Percentiles rank a stretch among this genome's conserved stretches.
phyloP scores from a whole-genome alignment of 2,329 filamentous ascomycete genomes.

The Lasiodiplodia theobromae region DNA sequence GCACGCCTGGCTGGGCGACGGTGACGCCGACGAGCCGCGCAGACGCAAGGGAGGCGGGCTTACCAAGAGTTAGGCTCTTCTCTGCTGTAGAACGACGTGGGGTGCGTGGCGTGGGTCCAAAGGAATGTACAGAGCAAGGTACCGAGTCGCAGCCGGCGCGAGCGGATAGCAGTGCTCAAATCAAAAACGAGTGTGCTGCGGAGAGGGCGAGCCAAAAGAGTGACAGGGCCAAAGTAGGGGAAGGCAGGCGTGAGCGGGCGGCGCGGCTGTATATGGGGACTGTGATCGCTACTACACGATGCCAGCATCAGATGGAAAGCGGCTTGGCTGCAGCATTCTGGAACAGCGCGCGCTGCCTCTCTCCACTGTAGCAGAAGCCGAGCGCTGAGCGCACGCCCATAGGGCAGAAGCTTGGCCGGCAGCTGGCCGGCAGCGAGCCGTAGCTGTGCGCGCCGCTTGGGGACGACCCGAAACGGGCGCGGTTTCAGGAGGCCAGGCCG shows the following conservation, averaged over 20 bases:
- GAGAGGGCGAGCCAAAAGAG: slow-evolving; percentile 23
- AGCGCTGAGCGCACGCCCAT: slow-evolving; percentile 18
- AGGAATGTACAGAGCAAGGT: slow-evolving; percentile 30
- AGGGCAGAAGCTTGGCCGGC: slow-evolving; percentile 27
- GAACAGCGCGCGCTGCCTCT: slow-evolving; percentile 23
- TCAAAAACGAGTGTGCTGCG: slow-evolving; percentile 10
- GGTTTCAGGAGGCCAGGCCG: slow-evolving; percentile 24
- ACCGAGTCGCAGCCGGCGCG: slow-evolving; percentile 26
- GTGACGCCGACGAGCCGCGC: slow-evolving; percentile 25
- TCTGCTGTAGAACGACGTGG: not conserved
- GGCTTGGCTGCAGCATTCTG: slow-evolving; percentile 28
- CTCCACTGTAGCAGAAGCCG: slow-evolving; percentile 30
- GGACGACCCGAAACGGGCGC: slow-evolving; percentile 28
- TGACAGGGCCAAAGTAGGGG: slow-evolving; percentile 30
- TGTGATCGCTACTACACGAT: slow-evolving; percentile 20
- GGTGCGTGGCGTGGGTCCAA: not conserved
- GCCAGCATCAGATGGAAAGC: slow-evolving; percentile 7
- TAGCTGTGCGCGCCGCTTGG: slow-evolving; percentile 7
- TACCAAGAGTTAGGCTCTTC: slow-evolving; percentile 34
- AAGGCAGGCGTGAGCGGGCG: slow-evolving; percentile 12
- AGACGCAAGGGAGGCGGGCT: slow-evolving; percentile 32
- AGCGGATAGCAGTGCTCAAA: slow-evolving; percentile 22
- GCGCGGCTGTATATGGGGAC: slow-evolving; percentile 19
- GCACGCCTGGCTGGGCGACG: slow-evolving; percentile 18
- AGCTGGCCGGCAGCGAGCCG: not conserved